Evolutionary conservation across 306 rosid genomes (phyloP).

Genomic region (Quercus robur): DNA sequence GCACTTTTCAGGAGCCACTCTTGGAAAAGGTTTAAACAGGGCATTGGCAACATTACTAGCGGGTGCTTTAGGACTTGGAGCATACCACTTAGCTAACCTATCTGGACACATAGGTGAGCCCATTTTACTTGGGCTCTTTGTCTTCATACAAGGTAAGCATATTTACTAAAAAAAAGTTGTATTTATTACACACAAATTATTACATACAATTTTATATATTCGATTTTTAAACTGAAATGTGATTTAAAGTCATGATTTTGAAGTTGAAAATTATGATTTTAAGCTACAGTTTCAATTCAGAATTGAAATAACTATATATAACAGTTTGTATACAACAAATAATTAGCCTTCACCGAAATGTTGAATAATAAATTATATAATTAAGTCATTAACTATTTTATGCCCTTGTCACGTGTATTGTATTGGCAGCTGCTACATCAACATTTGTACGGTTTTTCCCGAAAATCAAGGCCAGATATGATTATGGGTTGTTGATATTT

Average conservation of each 20-base stretch:
- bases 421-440: conserved; percentile 55
- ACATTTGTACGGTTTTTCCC: conserved; percentile 81
- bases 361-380: too few relatives aligned
- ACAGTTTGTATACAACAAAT: too few relatives aligned
- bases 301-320: too few relatives aligned
- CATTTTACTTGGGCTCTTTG: conserved; percentile 63
- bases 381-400: background rate
- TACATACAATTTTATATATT: too few relatives aligned
- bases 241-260: too few relatives aligned
- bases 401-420: background rate
- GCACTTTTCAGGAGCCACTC: conserved; percentile 67
- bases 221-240: too few relatives aligned
- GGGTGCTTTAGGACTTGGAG: conserved; percentile 83
- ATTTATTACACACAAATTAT: too few relatives aligned
- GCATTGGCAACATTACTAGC: conserved; percentile 74
- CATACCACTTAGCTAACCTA: conserved; percentile 70
- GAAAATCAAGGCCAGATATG: conserved; percentile 68
- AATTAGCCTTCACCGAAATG: too few relatives aligned
- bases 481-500: conserved; percentile 69
- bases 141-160: conserved; percentile 58
- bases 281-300: too few relatives aligned
- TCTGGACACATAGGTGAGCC: conserved; percentile 79
- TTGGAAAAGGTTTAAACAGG: conserved; percentile 84
- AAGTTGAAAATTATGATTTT: too few relatives aligned
- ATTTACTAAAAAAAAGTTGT: too few relatives aligned